These are phyloP conservation scores for Phylloporus scabripes DNA, from an alignment of 768 basidiomycete genomes.

Conservation along the genomic window DNA sequence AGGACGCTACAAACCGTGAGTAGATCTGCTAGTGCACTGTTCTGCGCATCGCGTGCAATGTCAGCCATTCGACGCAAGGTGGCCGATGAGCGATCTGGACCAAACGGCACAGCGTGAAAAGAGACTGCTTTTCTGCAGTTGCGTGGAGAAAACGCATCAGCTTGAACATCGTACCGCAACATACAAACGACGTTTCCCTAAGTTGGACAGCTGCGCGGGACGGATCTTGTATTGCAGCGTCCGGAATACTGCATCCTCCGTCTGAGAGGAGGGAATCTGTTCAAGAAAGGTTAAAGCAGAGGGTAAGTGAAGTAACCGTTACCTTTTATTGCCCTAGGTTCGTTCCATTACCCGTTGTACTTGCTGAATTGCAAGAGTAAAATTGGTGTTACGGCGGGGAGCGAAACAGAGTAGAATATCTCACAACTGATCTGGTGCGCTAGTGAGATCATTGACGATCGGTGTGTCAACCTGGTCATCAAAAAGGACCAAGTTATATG, in stretches of 20 bases:
- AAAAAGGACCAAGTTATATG: slow-evolving; percentile 54
- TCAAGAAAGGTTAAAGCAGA: background rate
- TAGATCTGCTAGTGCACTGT: slow-evolving; percentile 37
- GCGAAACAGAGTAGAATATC: slow-evolving; percentile 30
- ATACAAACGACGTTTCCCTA: slow-evolving; percentile 32
- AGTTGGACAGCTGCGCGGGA: slow-evolving; percentile 37
- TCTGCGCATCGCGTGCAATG: slow-evolving; percentile 45
- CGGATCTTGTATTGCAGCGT: slow-evolving; percentile 36
- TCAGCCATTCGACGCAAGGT: slow-evolving; percentile 45
- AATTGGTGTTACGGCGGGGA: slow-evolving; percentile 40
- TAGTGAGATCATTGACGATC: slow-evolving; percentile 43
- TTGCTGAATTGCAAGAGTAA: slow-evolving; percentile 33
- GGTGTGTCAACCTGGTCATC: slow-evolving; percentile 17
- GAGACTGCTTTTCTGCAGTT: slow-evolving; percentile 45
- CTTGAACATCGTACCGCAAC: background rate
- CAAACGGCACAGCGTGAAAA: slow-evolving; percentile 58
- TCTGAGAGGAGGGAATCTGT: slow-evolving; percentile 36
- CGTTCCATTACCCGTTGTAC: slow-evolving; percentile 37
- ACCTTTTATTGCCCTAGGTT: slow-evolving; percentile 51
- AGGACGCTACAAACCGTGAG: slow-evolving; percentile 41
- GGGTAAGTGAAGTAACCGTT: background rate
- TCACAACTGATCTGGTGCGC: slow-evolving; percentile 42
- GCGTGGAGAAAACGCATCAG: background rate
- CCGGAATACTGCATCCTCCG: slow-evolving; percentile 40
- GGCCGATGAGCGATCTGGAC: slow-evolving; percentile 22